Percentiles rank a stretch among this genome's conserved stretches.
Evolutionary conservation across 1,139 yeast species (phyloP).

Genomic region (Suhomyces chickasaworum): DNA sequence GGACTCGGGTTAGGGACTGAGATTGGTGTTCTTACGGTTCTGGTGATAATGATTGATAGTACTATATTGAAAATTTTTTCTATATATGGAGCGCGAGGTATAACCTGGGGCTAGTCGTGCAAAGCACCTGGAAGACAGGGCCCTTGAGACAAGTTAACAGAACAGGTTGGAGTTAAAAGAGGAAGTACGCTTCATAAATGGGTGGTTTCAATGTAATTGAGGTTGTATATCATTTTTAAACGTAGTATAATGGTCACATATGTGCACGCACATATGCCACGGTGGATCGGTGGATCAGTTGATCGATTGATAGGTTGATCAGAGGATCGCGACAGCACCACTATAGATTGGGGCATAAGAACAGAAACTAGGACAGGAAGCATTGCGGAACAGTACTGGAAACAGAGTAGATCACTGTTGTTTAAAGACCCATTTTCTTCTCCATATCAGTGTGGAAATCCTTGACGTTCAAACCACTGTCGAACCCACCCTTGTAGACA

Average conservation of each 20-base stretch:
- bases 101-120: constrained; percentile 3
- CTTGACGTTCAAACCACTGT: constrained; percentile 36
- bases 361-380: background rate
- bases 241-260: background rate
- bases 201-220: background rate
- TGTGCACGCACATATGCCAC: background rate
- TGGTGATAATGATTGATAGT: constrained; percentile 2
- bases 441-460: constrained; percentile 78
- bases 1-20: background rate
- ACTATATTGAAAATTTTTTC: constrained; percentile 3
- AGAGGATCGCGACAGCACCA: background rate
- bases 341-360: background rate
- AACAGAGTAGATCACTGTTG: background rate
- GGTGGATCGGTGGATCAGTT: no score
- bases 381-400: no score
- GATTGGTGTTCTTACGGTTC: constrained; percentile 4
- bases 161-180: background rate
- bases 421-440: constrained; percentile 54
- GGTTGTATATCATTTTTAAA: background rate
- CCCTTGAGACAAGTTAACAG: background rate
- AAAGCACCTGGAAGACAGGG: background rate
- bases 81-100: constrained; percentile 4
- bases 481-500: constrained; percentile 63
- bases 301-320: no score
- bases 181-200: background rate